Evolutionary conservation across 2,329 filamentous ascomycete genomes (phyloP).

Genomic region (Colletotrichum horii): DNA sequence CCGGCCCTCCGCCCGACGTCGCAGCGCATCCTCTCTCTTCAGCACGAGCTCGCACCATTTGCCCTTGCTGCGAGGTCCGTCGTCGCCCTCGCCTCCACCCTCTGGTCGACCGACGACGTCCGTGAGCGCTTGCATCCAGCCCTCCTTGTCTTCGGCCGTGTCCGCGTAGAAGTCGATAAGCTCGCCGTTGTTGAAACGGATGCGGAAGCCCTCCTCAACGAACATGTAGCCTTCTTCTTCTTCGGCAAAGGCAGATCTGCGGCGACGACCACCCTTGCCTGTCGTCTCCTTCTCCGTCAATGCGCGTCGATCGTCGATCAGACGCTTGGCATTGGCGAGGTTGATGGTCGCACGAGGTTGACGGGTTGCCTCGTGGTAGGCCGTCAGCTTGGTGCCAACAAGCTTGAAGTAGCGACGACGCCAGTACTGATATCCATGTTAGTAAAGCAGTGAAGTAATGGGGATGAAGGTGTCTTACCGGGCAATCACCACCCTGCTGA

Average conservation of each 20-base stretch:
- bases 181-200: conserved; percentile 97
- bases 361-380: conserved; percentile 93
- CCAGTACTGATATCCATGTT: conserved; percentile 76
- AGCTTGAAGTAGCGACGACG: conserved; percentile 97
- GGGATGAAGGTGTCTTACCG: conserved; percentile 67
- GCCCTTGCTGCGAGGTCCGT: conserved; percentile 48
- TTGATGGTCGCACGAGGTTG: conserved; percentile 98
- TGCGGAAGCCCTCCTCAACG: conserved; percentile 97
- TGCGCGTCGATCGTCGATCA: conserved; percentile 89
- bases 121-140: conserved; percentile 88
- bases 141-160: conserved; percentile 83
- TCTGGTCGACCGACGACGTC: conserved; percentile 69
- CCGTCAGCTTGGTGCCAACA: conserved; percentile 86
- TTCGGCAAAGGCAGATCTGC: conserved; percentile 94
- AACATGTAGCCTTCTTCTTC: conserved; percentile 99
- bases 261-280: conserved; percentile 77
- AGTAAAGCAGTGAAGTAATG: conserved; percentile 30
- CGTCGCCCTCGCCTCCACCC: conserved; percentile 50
- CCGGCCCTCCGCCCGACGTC: conserved; percentile 56
- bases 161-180: conserved; percentile 99
- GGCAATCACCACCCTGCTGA: conserved; percentile 97
- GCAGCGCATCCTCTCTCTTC: conserved; percentile 66
- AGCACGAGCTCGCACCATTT: conserved; percentile 74
- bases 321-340: conserved; percentile 85
- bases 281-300: conserved; percentile 84